These are phyloP conservation scores for Pilobolus umbonatus DNA, from an alignment of 192 early-diverging fungal species.

Conservation along the genomic window DNA sequence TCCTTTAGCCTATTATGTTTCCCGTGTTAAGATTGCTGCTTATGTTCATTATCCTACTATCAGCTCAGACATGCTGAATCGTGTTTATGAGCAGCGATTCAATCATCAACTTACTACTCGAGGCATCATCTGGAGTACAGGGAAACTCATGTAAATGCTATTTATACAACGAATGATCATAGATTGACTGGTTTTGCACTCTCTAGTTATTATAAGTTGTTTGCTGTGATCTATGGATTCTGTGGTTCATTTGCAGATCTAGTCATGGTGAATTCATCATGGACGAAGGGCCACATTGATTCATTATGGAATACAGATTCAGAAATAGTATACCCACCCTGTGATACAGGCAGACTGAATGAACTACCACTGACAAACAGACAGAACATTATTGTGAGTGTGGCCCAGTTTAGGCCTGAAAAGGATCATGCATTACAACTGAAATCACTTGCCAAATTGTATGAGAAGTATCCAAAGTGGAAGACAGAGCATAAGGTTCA, in stretches of 20 bases:
- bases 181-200: too few species aligned
- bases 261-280: slow-evolving; percentile 94
- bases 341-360: slow-evolving; percentile 69
- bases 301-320: slow-evolving; percentile 73
- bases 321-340: slow-evolving; percentile 87
- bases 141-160: slow-evolving; percentile 54
- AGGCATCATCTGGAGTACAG: slow-evolving; percentile 48
- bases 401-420: slow-evolving; percentile 96
- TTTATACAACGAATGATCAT: neutral
- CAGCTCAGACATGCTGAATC: slow-evolving; percentile 83
- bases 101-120: slow-evolving; percentile 57
- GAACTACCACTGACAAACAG: slow-evolving; percentile 52
- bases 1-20: slow-evolving; percentile 65
- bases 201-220: slow-evolving; percentile 74
- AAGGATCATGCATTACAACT: slow-evolving; percentile 89
- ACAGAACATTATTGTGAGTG: slow-evolving; percentile 64
- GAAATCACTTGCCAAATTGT: slow-evolving; percentile 60
- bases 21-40: slow-evolving; percentile 57
- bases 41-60: slow-evolving; percentile 98
- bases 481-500: slow-evolving; percentile 29
- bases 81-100: slow-evolving; percentile 57
- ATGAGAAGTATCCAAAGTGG: slow-evolving; percentile 55
- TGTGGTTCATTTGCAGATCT: slow-evolving; percentile 76
- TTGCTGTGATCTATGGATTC: slow-evolving; percentile 71
- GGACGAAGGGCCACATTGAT: slow-evolving; percentile 92